Conservation (phyloP, 2,329 filamentous ascomycete species). For the Phialemonium atrogriseum region DNA sequence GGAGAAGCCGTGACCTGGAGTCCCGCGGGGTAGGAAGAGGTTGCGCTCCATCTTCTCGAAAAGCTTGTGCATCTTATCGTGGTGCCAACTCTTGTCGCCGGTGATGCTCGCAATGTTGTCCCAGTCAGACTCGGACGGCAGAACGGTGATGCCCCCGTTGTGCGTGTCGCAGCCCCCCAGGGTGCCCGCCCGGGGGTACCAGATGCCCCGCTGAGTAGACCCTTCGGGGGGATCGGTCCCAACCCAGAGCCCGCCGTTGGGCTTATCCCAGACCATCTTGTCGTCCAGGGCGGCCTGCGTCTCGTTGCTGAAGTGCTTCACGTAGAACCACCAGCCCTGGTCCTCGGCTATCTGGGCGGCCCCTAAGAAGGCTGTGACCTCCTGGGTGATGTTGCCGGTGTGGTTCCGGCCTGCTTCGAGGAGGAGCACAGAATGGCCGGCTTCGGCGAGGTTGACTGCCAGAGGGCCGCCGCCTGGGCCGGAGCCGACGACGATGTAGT, state of each 20-base stretch:
- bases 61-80: slow-evolving; percentile 50
- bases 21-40: slow-evolving; percentile 33
- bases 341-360: slow-evolving; percentile 14
- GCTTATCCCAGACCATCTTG: slow-evolving; percentile 33
- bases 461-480: slow-evolving; percentile 51
- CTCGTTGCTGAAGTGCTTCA: slow-evolving; percentile 49
- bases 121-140: slow-evolving; percentile 32
- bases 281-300: slow-evolving; percentile 39
- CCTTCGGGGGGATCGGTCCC: slow-evolving; percentile 23
- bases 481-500: slow-evolving; percentile 55
- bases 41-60: slow-evolving; percentile 45
- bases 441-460: slow-evolving; percentile 49
- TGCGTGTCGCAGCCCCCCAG: slow-evolving; percentile 29
- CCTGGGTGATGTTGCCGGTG: slow-evolving; percentile 19
- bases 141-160: slow-evolving; percentile 29
- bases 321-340: slow-evolving; percentile 49
- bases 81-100: slow-evolving; percentile 33
- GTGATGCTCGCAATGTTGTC: slow-evolving; percentile 29
- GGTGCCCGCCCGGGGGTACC: slow-evolving; percentile 27
- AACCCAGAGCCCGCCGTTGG: slow-evolving; percentile 26
- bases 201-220: slow-evolving; percentile 22
- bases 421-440: slow-evolving; percentile 51
- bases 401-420: slow-evolving; percentile 50
- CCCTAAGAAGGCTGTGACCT: slow-evolving; percentile 15
- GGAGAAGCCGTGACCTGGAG: slow-evolving; percentile 1